Base-by-base conservation (phyloP, 257 asterid species). In the Scutellaria minor region DNA sequence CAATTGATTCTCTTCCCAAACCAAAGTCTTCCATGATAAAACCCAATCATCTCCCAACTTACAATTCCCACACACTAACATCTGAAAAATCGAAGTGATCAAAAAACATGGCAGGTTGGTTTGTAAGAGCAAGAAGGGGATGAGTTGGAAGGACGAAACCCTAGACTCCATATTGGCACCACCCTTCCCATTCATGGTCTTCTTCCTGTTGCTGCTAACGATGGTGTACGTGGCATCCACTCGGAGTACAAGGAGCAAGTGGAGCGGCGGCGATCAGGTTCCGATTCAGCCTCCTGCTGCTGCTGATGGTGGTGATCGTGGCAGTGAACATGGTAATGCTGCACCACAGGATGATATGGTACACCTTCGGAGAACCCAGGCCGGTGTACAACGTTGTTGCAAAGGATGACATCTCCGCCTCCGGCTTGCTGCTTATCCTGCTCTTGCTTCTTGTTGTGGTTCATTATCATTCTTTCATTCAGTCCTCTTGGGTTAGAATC, bases 101-200 rank as follows among this genome's bases (percentile, higher is more conserved):
- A 3, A 3, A 47, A 9, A 48, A 58, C 44, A 87, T 87, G 96
- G 82, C 78, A 3, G 35, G 35, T 53, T 81, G 83, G 88, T 76
- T 85, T 13, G 57, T 75, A 18, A 62, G 82, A 67, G 88, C 68
- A 46, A 83, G 83, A 27, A 80, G 87, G 57, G 90, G 87, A 51
- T 72, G 5, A 85, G 92, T 82, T 89, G 97, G 94, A 85, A 75
- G 47, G 97, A 87, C 74, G 87, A 80, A 82, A 81, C 92, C 71
- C 75, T 87, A 41, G 83, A 80, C 27, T 91, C 96, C 12, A 0
- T 81, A 11, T 75, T 96, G 0, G 54, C 88, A 2, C 97, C 97
- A 0, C 97, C 96, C 5, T 9, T 68, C 56, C 91, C 86, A 6
- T 59, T 91, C 11, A 55, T 91, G 55, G 90, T 80, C 35, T 75